phyloP scores from a whole-genome alignment of 352 stramenopile genomes.

The Phytophthora kernoviae region DNA sequence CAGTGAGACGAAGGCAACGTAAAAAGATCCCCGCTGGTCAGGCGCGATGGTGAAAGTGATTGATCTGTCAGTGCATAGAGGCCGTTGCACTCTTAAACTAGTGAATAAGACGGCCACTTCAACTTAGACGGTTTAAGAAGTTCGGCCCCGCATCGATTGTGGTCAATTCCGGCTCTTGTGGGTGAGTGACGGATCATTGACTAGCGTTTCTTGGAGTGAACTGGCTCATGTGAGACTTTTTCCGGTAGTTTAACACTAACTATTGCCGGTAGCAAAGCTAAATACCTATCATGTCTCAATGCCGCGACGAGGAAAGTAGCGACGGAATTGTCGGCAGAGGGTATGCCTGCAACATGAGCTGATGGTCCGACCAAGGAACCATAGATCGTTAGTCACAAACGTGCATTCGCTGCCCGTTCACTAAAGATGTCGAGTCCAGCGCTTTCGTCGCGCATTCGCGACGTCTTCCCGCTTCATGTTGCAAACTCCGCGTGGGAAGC shows the following conservation, averaged over 20 bases:
- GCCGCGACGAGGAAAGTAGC: background rate
- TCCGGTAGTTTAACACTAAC: conserved; percentile 1
- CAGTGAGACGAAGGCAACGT: conserved; percentile 18
- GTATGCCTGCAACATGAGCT: conserved; percentile 1
- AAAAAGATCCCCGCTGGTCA: conserved; percentile 31
- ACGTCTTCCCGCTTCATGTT: conserved; percentile 22
- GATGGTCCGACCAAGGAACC: conserved; percentile 23
- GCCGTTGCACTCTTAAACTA: conserved; percentile 1
- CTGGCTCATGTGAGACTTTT: conserved; percentile 6
- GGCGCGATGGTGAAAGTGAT: conserved; percentile 22
- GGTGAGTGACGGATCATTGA: conserved; percentile 18
- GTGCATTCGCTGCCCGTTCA: conserved; percentile 11
- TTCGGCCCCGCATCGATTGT: conserved; percentile 5
- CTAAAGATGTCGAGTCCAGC: conserved; percentile 16
- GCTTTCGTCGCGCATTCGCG: conserved; percentile 12
- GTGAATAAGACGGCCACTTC: conserved; percentile 27
- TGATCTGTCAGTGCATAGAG: conserved; percentile 34
- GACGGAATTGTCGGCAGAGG: conserved; percentile 23
- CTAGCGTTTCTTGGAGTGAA: conserved; percentile 11
- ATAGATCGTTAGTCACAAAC: conserved; percentile 24
- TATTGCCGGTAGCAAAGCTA: conserved; percentile 7
- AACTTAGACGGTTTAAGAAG: conserved; percentile 8
- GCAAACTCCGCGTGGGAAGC: conserved; percentile 13
- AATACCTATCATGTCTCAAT: conserved; percentile 14
- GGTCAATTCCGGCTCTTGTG: conserved; percentile 26